Evolutionary conservation across 768 basidiomycete genomes (phyloP).

Genomic region (Mycena pura): DNA sequence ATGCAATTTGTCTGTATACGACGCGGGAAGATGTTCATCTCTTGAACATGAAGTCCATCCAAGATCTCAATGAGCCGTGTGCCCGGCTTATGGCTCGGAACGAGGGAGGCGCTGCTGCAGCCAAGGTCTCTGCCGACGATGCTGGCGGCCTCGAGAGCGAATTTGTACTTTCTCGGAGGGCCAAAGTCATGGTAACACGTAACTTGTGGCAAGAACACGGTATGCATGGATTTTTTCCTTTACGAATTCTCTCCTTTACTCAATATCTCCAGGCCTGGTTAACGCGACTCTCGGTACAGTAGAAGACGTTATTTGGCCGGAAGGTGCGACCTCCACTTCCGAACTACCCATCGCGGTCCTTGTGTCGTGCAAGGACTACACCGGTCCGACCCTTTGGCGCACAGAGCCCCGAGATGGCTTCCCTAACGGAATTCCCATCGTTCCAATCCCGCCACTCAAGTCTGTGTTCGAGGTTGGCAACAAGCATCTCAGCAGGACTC

Average conservation of each 20-base stretch:
- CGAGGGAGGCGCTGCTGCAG: conserved; percentile 8
- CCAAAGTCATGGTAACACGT: conserved; percentile 18
- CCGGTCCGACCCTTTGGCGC: conserved; percentile 26
- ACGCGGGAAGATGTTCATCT: conserved; percentile 12
- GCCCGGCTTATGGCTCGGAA: conserved; percentile 15
- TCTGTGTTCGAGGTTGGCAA: conserved; percentile 13
- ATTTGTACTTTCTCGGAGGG: neutral
- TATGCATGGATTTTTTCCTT: too few relatives aligned
- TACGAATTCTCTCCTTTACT: neutral
- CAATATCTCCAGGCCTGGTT: conserved; percentile 9
- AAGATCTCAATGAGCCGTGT: conserved; percentile 9
- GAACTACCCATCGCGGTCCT: conserved; percentile 27
- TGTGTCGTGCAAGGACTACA: conserved; percentile 21
- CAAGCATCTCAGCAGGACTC: conserved; percentile 5
- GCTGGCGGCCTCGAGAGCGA: conserved; percentile 9
- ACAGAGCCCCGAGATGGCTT: conserved; percentile 1
- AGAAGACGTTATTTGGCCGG: conserved; percentile 24
- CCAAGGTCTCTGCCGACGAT: neutral
- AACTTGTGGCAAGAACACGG: conserved; percentile 21
- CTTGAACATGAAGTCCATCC: conserved; percentile 2
- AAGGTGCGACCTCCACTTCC: conserved; percentile 5
- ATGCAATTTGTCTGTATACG: conserved; percentile 14
- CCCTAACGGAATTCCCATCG: conserved; percentile 21
- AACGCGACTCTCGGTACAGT: conserved; percentile 20
- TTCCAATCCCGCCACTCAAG: conserved; percentile 23